Conservation (phyloP, 1,139 yeast species). For the Kodamaea plutei region DNA sequence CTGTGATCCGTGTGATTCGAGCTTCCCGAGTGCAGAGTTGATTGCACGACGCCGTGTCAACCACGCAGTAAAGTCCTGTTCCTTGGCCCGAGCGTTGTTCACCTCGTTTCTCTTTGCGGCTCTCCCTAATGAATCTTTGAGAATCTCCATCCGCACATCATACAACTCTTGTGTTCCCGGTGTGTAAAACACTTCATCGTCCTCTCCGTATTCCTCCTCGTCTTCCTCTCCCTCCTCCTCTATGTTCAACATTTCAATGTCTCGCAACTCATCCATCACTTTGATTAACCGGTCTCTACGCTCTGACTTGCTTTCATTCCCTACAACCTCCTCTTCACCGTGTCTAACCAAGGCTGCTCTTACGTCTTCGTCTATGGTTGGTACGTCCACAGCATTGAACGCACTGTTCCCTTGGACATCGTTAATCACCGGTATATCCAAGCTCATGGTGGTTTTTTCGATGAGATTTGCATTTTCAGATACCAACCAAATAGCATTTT, state of each 20-base stretch:
- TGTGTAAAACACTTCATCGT: slow-evolving; percentile 79
- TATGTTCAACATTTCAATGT: slow-evolving; percentile 16
- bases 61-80: slow-evolving; percentile 24
- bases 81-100: slow-evolving; percentile 19
- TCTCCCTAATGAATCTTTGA: slow-evolving; percentile 44
- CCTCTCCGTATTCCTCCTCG: slow-evolving; percentile 40
- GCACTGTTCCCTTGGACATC: slow-evolving; percentile 11
- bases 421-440: slow-evolving; percentile 3
- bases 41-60: slow-evolving; percentile 45
- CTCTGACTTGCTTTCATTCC: slow-evolving; percentile 59
- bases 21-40: slow-evolving; percentile 31
- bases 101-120: slow-evolving; percentile 40
- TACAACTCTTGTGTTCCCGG: slow-evolving; percentile 65
- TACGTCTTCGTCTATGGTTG: slow-evolving; percentile 65
- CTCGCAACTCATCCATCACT: slow-evolving; percentile 18
- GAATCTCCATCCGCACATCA: slow-evolving; percentile 49
- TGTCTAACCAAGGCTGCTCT: slow-evolving; percentile 41
- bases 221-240: slow-evolving; percentile 22
- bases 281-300: slow-evolving; percentile 54
- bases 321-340: slow-evolving; percentile 56
- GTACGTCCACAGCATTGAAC: slow-evolving; percentile 30
- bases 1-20: slow-evolving; percentile 65
- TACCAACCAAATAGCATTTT: too few species aligned
- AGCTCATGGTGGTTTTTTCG: too few species aligned
- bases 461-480: too few species aligned